Conservation (phyloP, 768 basidiomycete species). For the Lepiota brunneoincarnata region DNA sequence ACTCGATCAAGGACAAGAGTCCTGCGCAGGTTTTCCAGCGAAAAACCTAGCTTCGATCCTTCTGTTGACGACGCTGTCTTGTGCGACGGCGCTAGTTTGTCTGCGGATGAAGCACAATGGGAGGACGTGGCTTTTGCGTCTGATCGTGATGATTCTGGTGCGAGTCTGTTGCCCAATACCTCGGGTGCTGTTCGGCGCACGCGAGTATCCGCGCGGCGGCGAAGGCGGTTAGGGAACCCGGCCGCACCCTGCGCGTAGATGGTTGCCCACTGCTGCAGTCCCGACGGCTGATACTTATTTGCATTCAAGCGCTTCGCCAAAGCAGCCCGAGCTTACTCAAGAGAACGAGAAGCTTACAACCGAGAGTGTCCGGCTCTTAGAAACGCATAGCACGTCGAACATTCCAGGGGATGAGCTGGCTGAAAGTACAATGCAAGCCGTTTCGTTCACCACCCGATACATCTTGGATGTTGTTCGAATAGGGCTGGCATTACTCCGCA, state of each 20-base stretch:
- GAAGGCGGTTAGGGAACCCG: constrained; percentile 1
- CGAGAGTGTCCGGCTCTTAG: background rate
- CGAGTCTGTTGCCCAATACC: background rate
- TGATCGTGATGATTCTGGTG: background rate
- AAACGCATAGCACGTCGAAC: background rate
- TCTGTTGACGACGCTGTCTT: constrained; percentile 21
- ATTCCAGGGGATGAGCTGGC: constrained; percentile 24
- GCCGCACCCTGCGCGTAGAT: background rate
- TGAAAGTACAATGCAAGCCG: constrained; percentile 26
- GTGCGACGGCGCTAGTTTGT: constrained; percentile 27
- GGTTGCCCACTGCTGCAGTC: background rate
- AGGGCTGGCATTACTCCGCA: constrained; percentile 48
- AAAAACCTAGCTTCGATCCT: background rate
- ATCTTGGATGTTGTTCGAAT: constrained; percentile 43
- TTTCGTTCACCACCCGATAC: constrained; percentile 36
- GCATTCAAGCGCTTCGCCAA: background rate
- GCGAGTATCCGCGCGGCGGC: background rate
- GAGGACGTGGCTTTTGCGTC: constrained; percentile 1
- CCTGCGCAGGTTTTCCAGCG: background rate
- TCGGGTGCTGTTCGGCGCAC: background rate
- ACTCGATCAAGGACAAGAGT: constrained; percentile 13
- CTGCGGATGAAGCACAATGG: constrained; percentile 3
- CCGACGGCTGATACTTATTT: background rate
- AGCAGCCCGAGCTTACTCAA: background rate
- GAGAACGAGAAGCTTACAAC: background rate